Conservation (phyloP, 371 early-diverging fungal genomes). For the Umbelopsis sp. region DNA sequence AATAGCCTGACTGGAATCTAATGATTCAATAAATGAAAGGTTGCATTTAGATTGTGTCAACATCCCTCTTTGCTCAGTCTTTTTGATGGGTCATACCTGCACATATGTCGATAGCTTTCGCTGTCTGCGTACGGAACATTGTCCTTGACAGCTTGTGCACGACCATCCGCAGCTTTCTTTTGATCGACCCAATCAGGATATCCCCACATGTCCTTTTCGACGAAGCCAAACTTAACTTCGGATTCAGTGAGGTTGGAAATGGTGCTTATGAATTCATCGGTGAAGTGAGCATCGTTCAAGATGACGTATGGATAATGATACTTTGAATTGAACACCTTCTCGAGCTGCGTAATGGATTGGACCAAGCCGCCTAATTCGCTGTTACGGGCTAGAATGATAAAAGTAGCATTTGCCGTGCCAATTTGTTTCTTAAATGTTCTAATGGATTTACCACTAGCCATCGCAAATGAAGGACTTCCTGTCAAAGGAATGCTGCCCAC, state of each 20-base stretch:
- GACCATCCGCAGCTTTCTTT: slow-evolving; percentile 54
- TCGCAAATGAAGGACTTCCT: too few species aligned
- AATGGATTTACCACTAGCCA: too few species aligned
- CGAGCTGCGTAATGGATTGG: slow-evolving; percentile 68
- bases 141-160: slow-evolving; percentile 61
- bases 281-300: slow-evolving; percentile 71
- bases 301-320: slow-evolving; percentile 82
- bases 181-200: slow-evolving; percentile 69
- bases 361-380: slow-evolving; percentile 67
- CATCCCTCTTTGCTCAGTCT: too few species aligned
- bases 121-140: slow-evolving; percentile 82
- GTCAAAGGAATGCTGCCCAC: too few species aligned
- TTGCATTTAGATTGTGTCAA: too few species aligned
- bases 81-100: slow-evolving; percentile 51
- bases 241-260: slow-evolving; percentile 59
- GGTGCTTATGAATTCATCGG: slow-evolving; percentile 47
- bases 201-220: slow-evolving; percentile 68
- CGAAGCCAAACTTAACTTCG: slow-evolving; percentile 58
- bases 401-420: slow-evolving; percentile 53
- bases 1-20: slow-evolving; percentile 89
- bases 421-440: not conserved
- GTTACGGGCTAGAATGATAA: slow-evolving; percentile 68
- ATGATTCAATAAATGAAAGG: slow-evolving; percentile 3
- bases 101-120: slow-evolving; percentile 94
- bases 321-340: slow-evolving; percentile 73